Percentiles rank a stretch among this genome's conserved stretches.
phyloP scores from a whole-genome alignment of 352 stramenopile species.

The Phytophthora chlamydospora region DNA sequence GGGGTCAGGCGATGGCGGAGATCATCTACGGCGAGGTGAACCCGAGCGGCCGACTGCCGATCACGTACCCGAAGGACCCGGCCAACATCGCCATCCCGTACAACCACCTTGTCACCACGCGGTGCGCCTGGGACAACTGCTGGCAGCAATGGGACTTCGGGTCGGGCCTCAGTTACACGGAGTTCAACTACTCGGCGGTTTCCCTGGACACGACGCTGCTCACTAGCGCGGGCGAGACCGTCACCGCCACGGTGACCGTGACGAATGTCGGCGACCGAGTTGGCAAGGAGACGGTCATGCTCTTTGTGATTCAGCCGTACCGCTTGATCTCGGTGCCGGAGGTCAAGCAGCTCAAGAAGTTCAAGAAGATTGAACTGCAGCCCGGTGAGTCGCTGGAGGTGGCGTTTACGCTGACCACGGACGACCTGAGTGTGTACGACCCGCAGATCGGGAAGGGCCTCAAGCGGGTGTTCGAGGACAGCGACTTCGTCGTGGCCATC shows the following conservation, averaged over 20 bases:
- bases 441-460: conserved; percentile 25
- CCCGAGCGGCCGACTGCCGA: conserved; percentile 75
- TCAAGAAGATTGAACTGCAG: conserved; percentile 60
- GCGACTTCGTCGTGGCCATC: conserved; percentile 57
- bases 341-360: conserved; percentile 72
- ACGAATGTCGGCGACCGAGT: conserved; percentile 50
- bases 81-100: conserved; percentile 69
- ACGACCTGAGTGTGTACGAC: conserved; percentile 49
- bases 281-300: conserved; percentile 66
- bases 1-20: conserved; percentile 82
- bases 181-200: conserved; percentile 58
- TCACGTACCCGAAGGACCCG: conserved; percentile 78
- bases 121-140: conserved; percentile 54
- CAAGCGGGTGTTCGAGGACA: conserved; percentile 49
- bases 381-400: conserved; percentile 31
- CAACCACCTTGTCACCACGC: conserved; percentile 62
- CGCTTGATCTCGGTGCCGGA: conserved; percentile 58
- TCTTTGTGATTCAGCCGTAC: conserved; percentile 67
- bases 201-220: conserved; percentile 44
- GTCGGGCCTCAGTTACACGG: conserved; percentile 68
- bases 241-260: conserved; percentile 52
- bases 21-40: conserved; percentile 80
- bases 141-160: conserved; percentile 71
- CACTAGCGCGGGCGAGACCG: conserved; percentile 21
- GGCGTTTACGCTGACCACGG: conserved; percentile 35